Evolutionary conservation across 2,329 filamentous ascomycete species (phyloP), one percentile per base, ranked within the genome.

Genomic region (Ophiostoma montium): DNA sequence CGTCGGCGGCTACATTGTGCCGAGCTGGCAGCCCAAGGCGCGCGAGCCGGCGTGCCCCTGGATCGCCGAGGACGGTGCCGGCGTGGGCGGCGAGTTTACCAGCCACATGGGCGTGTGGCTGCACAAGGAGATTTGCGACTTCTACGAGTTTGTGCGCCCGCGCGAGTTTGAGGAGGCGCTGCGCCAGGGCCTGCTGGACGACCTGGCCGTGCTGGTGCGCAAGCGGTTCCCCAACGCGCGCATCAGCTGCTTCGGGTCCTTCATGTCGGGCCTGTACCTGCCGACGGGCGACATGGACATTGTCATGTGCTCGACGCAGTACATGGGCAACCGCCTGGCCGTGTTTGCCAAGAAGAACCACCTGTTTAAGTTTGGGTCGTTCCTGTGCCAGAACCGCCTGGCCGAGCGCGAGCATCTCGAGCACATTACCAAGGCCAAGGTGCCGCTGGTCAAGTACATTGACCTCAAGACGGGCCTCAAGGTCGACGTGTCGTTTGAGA

Each of bases 401-500:
- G 75, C 82, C 1, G 69, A 75, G 15, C 60, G 68, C 1, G 67
- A 72, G 7, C 71, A 76, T 2, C 70, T 88, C 31, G 75, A 84
- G 57, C 72, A 83, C 32, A 86, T 98, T 56, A 60, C 74, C 1
- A 70, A 73, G 55, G 89, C 92, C 19, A 87, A 84, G 58, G 89
- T 98, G 2, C 92, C 92, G 0, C 78, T 98, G 48, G 78, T 96
- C 65, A 98, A 98, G 63, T 96, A 86, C 59, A 74, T 86, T 41
- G 92, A 98, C 60, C 72, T 68, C 49, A 59, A 74, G 48, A 95
- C 89, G 1, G 81, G 80, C 12, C 69, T 98, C 48, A 86, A 84
- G 57, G 84, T 96, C 12, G 92, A 98, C 61, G 76, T 98, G 12
- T 96, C 89, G 0, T 95, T 98, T 61, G 90, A 98, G 66, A 96